A percentile compares a stretch with the other conserved stretches of the same genome.
These are phyloP conservation scores for Colletotrichum sp. DNA, from an alignment of 2,329 filamentous ascomycete species.

Conservation along the genomic window DNA sequence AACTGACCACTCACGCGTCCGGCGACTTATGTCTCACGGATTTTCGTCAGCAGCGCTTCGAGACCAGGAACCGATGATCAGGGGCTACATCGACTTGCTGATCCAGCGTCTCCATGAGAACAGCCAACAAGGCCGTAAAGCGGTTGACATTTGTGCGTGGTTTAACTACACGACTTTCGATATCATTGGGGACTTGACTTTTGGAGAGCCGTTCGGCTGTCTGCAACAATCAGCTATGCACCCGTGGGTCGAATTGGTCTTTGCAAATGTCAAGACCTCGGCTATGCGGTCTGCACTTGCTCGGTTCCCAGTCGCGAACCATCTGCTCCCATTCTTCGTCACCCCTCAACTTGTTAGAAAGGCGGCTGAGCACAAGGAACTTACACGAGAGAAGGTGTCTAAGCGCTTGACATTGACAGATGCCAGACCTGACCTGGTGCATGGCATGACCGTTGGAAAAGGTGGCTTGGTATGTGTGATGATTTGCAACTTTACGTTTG, in stretches of 20 bases:
- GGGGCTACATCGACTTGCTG: slow-evolving; percentile 14
- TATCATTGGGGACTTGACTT: slow-evolving; percentile 30
- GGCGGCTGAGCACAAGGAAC: not conserved
- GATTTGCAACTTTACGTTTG: not conserved
- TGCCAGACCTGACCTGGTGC: not conserved
- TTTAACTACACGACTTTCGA: slow-evolving; percentile 32
- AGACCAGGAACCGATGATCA: slow-evolving; percentile 32
- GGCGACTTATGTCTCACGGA: slow-evolving; percentile 29
- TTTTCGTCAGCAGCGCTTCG: slow-evolving; percentile 33
- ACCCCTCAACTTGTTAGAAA: not conserved
- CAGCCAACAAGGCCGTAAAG: not conserved
- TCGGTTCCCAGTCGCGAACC: not conserved
- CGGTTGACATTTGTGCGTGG: slow-evolving; percentile 14
- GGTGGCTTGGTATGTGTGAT: not conserved
- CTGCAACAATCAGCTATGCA: slow-evolving; percentile 25
- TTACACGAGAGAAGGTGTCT: not conserved
- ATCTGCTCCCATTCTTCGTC: not conserved
- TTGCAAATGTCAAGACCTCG: not conserved
- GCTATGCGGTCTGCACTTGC: not conserved
- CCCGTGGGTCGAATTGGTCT: slow-evolving; percentile 24
- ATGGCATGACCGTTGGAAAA: not conserved
- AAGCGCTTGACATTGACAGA: not conserved
- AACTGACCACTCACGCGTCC: not conserved
- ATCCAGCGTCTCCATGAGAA: not conserved
- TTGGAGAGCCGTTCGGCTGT: slow-evolving; percentile 31